Percentiles rank a stretch among this genome's conserved stretches.
Conservation (phyloP, 257 asterid genomes). For the Cinchona pubescens region DNA sequence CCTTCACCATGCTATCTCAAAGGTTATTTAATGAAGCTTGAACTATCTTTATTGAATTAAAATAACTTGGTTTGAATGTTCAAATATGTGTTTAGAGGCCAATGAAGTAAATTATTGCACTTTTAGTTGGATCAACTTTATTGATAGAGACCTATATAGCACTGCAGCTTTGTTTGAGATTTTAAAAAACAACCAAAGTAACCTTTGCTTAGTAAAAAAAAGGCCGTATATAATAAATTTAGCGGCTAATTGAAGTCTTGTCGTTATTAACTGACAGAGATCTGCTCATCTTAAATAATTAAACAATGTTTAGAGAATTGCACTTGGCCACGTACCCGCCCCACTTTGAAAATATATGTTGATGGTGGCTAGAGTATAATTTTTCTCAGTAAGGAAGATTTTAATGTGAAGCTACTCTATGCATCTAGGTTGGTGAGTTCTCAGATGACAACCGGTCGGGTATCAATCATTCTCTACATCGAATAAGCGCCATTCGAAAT, state of each 20-base stretch:
- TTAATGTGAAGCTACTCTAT: conserved; percentile 22
- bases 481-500: conserved; percentile 93
- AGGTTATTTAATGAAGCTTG: conserved; percentile 58
- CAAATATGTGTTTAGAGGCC: neutral
- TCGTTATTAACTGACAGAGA: neutral
- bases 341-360: neutral
- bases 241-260: neutral
- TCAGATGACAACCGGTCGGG: conserved; percentile 97
- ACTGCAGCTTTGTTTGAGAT: neutral
- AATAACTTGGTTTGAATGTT: neutral
- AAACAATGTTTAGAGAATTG: neutral
- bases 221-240: neutral
- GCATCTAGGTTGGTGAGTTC: conserved; percentile 82
- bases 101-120: neutral
- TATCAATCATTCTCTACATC: conserved; percentile 82
- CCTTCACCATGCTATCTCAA: conserved; percentile 69
- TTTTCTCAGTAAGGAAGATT: conserved; percentile 9
- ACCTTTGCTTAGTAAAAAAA: neutral
- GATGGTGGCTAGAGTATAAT: neutral
- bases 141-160: neutral
- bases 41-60: conserved; percentile 7
- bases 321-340: neutral
- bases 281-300: neutral
- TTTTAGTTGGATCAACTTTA: neutral
- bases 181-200: neutral